Percentiles rank a stretch among this genome's conserved stretches.
Conservation (phyloP, 768 basidiomycete genomes). For the Hydnum rufescens region DNA sequence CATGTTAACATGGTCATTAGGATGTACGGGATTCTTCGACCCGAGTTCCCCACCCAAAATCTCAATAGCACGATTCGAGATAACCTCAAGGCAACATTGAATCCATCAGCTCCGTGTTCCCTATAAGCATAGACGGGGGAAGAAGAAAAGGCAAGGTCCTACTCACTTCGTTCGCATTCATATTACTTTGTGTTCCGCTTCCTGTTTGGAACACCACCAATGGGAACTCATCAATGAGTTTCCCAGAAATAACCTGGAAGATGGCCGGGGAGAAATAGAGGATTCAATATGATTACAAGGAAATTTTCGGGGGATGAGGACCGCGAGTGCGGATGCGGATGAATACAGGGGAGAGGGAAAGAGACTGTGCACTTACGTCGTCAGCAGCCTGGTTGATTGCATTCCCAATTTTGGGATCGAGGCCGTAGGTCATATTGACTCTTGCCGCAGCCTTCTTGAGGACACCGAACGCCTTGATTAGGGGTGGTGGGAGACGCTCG, state of each 20-base stretch:
- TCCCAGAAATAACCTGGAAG: slow-evolving; percentile 83
- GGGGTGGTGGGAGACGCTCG: slow-evolving; percentile 82
- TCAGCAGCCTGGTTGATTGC: slow-evolving; percentile 89
- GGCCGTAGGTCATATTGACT: slow-evolving; percentile 44
- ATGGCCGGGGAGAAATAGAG: too few species aligned
- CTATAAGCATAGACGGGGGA: too few species aligned
- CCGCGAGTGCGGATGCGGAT: too few species aligned
- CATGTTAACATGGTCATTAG: slow-evolving; percentile 99
- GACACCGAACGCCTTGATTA: slow-evolving; percentile 79
- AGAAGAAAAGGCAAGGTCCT: too few species aligned
- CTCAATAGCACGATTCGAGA: slow-evolving; percentile 96
- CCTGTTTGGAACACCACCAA: slow-evolving; percentile 99
- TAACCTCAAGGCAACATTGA: too few species aligned
- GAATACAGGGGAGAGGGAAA: too few species aligned
- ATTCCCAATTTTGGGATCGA: slow-evolving; percentile 63
- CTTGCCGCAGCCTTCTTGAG: slow-evolving; percentile 90
- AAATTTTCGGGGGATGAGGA: too few species aligned
- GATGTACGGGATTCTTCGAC: slow-evolving; percentile 92
- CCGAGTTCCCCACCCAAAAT: slow-evolving; percentile 87
- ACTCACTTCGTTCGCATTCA: slow-evolving; percentile 96
- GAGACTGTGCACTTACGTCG: slow-evolving; percentile 69
- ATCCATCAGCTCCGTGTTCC: too few species aligned
- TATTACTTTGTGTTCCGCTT: slow-evolving; percentile 96
- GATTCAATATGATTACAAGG: too few species aligned
- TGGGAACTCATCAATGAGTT: slow-evolving; percentile 89